phyloP scores from a whole-genome alignment of 331 rosid genomes.

The Pyracantha coccinea region DNA sequence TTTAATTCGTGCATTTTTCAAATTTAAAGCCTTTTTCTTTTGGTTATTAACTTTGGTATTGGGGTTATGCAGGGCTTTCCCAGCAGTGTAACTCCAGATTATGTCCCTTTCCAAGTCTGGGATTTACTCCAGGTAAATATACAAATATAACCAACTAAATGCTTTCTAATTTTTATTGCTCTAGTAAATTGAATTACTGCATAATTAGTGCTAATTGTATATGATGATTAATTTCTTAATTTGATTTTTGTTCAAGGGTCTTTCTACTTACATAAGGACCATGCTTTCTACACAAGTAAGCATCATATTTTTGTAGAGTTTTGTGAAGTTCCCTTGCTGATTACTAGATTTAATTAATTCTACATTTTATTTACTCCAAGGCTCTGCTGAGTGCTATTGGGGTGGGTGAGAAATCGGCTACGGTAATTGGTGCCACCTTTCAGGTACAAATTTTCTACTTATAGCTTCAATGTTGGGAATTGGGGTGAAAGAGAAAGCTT shows the following conservation, averaged over 20 bases:
- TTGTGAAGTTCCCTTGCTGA: conserved; percentile 5
- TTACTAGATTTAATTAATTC: not conserved
- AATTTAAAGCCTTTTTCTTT: not conserved
- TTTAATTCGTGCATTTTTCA: not conserved
- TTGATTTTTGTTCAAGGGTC: conserved; percentile 43
- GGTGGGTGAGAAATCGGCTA: conserved; percentile 96
- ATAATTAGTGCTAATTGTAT: not conserved
- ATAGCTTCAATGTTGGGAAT: not conserved
- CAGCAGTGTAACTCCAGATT: conserved; percentile 89
- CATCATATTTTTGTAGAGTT: not conserved
- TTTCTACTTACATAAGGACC: conserved; percentile 88
- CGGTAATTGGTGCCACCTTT: conserved; percentile 94
- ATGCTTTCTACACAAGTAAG: conserved; percentile 99
- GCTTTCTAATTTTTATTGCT: not conserved
- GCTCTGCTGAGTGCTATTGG: conserved; percentile 95
- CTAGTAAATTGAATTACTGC: not conserved
- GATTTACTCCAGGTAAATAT: conserved; percentile 75
- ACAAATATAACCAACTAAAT: not conserved
- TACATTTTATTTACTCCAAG: conserved; percentile 29
- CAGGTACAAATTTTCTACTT: conserved; percentile 42
- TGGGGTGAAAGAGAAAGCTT: not conserved
- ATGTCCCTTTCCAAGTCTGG: conserved; percentile 91
- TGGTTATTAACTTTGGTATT: conserved; percentile 1
- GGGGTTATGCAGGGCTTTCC: conserved; percentile 75
- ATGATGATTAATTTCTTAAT: not conserved